Conservation (phyloP, 1,139 yeast genomes). For the Scheffersomyces illinoinensis region DNA sequence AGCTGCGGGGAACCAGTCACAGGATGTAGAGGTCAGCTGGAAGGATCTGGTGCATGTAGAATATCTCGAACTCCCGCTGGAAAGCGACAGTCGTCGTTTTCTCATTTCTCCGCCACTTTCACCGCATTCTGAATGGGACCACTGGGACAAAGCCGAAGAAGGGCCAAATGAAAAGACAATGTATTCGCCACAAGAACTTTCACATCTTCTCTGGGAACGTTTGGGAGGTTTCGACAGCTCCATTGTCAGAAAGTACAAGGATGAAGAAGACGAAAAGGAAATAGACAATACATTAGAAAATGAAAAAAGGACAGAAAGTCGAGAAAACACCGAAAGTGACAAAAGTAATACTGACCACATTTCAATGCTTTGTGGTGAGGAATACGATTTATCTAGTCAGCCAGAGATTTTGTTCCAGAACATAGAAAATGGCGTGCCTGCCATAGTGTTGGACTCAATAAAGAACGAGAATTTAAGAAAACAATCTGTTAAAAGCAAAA, state of each 20-base stretch:
- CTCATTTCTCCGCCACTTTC: conserved; percentile 51
- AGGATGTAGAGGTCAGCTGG: conserved; percentile 6
- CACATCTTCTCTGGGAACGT: conserved; percentile 48
- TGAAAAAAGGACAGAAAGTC: not conserved
- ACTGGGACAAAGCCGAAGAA: conserved; percentile 45
- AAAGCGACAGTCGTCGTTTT: conserved; percentile 38
- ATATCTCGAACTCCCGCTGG: conserved; percentile 45
- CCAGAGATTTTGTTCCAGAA: conserved; percentile 43
- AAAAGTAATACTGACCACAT: not conserved
- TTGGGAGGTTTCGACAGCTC: conserved; percentile 42
- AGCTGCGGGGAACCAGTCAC: not conserved
- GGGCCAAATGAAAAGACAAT: conserved; percentile 41
- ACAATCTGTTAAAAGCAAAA: conserved; percentile 2
- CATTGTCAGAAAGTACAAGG: conserved; percentile 32
- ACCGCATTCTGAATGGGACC: conserved; percentile 50
- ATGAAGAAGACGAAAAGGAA: conserved; percentile 12
- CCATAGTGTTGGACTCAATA: conserved; percentile 35
- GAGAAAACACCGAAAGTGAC: not conserved
- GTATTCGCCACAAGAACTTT: conserved; percentile 40
- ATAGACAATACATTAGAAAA: not conserved
- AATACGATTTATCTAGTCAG: conserved; percentile 19
- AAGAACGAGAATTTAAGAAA: conserved; percentile 6
- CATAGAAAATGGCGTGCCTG: conserved; percentile 38
- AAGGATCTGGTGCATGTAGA: conserved; percentile 14
- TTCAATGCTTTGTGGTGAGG: not conserved